These are phyloP conservation scores for Hygrophorus russula DNA, from an alignment of 768 basidiomycete genomes.

Conservation along the genomic window DNA sequence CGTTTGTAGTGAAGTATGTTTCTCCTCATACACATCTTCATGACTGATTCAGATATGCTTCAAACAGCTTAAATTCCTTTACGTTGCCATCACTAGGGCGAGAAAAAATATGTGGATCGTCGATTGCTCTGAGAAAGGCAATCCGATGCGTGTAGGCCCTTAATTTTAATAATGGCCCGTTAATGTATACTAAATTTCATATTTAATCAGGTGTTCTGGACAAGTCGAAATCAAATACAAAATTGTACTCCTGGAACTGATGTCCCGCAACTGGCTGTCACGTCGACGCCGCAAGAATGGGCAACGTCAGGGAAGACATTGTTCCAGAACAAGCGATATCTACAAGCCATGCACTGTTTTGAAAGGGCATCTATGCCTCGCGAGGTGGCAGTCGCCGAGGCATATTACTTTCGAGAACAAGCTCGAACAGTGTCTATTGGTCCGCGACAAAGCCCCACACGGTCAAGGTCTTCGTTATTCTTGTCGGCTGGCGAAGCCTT, in stretches of 20 bases:
- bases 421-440: constrained; percentile 25
- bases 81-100: constrained; percentile 63
- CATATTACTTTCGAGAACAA: constrained; percentile 42
- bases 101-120: constrained; percentile 62
- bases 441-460: constrained; percentile 14
- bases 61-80: constrained; percentile 49
- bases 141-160: constrained; percentile 49
- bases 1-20: constrained; percentile 47
- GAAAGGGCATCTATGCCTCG: constrained; percentile 31
- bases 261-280: constrained; percentile 41
- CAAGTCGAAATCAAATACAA: constrained; percentile 29
- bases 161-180: background rate
- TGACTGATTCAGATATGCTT: background rate
- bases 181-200: background rate
- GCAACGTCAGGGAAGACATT: constrained; percentile 20
- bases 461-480: constrained; percentile 23
- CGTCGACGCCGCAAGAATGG: constrained; percentile 36
- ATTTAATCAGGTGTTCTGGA: constrained; percentile 38
- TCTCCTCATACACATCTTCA: background rate
- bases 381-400: constrained; percentile 35
- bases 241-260: constrained; percentile 36
- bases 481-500: constrained; percentile 40
- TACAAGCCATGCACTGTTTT: constrained; percentile 45
- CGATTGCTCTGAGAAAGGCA: constrained; percentile 44
- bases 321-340: constrained; percentile 32